Base-by-base conservation (phyloP, 495 filamentous ascomycete genomes). In the Eremomyces bilateralis region DNA sequence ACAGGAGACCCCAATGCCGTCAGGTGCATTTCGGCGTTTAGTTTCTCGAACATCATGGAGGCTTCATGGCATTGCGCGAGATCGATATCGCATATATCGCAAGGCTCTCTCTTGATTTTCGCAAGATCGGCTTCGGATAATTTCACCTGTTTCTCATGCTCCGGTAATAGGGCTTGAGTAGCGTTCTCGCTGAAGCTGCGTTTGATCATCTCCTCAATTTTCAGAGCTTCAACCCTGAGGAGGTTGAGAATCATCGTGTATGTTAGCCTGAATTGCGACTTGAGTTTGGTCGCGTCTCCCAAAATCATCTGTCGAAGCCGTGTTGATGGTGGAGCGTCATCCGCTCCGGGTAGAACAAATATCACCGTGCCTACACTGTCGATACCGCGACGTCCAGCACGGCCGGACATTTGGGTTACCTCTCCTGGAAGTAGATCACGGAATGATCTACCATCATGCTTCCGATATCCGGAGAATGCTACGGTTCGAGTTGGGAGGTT, bases 171-270 rank as follows among this genome's bases (percentile, higher is more conserved):
- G 40, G 90, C 85, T 47, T 95, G 90, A 0, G 90, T 94, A n/a
- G 83, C 83, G 57, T 97, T 88, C 54, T 97, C 88, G 38, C 82
- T 91, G 64, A 97, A 97, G 52, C 81, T 92, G 42, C 88, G 71
- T 63, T 97, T 97, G 59, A 97, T 97, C 88, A 97, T 97, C 55
- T 97, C 88, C 53, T 97, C 88, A 43, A 97, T 95, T 57, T 93
- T 95, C 36, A 97, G 57, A 4, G 88, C 90, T 56, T 97, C 88
- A 13, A 97, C 88, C 15, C 88, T 75, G 15, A 97, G 61, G 4
- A 97, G 66, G 45, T 95, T 97, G 29, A 97, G 62, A 27, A 97
- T 97, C 88, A 97, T 97, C 53, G 93, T 95, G 61, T 97, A 97
- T 1, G 88, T 97, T 27, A 97, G 64, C 39, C 88, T 69, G 62